A percentile compares a stretch with the other conserved stretches of the same genome.
Conservation (phyloP, 805 yeast genomes). For the Lachancea meyersii region DNA sequence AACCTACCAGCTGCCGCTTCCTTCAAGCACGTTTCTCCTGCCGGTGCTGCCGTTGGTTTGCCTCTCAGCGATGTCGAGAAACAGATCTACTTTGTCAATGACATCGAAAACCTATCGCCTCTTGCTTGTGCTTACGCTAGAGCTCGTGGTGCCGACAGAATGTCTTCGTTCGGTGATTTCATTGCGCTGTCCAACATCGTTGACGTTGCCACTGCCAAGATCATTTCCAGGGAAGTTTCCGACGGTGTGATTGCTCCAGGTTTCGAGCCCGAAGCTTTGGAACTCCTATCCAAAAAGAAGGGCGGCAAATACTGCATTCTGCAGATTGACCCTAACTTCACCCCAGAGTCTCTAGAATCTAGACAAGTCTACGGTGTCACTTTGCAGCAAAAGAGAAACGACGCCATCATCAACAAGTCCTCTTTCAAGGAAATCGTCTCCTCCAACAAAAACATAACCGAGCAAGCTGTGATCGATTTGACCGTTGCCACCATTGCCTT, state of each 20-base stretch:
- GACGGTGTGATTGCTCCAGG: slow-evolving; percentile 99
- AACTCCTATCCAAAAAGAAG: slow-evolving; percentile 82
- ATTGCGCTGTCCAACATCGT: slow-evolving; percentile 96
- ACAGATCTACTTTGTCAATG: slow-evolving; percentile 90
- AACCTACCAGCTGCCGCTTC: slow-evolving; percentile 98
- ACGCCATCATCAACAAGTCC: slow-evolving; percentile 86
- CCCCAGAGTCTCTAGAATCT: slow-evolving; percentile 74
- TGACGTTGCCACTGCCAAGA: slow-evolving; percentile 92
- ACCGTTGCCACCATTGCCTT: slow-evolving; percentile 96
- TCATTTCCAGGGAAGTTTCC: slow-evolving; percentile 93
- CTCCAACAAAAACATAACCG: slow-evolving; percentile 75
- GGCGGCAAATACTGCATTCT: slow-evolving; percentile 95
- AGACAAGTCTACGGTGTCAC: slow-evolving; percentile 96
- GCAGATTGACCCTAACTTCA: slow-evolving; percentile 92
- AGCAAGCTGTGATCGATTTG: slow-evolving; percentile 88
- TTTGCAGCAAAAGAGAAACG: slow-evolving; percentile 94
- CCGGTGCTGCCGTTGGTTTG: slow-evolving; percentile 96
- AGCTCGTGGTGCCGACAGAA: slow-evolving; percentile 99
- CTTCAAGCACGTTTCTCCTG: slow-evolving; percentile 98
- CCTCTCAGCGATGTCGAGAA: slow-evolving; percentile 89
- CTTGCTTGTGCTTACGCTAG: slow-evolving; percentile 97
- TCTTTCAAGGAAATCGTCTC: slow-evolving; percentile 91
- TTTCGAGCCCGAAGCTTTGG: slow-evolving; percentile 86
- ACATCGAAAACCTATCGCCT: slow-evolving; percentile 91
- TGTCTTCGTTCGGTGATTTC: slow-evolving; percentile 98